Percentiles rank a stretch among this genome's conserved stretches.
Evolutionary conservation across 257 asterid genomes (phyloP).

Genomic region (Lycium ferocissimum): DNA sequence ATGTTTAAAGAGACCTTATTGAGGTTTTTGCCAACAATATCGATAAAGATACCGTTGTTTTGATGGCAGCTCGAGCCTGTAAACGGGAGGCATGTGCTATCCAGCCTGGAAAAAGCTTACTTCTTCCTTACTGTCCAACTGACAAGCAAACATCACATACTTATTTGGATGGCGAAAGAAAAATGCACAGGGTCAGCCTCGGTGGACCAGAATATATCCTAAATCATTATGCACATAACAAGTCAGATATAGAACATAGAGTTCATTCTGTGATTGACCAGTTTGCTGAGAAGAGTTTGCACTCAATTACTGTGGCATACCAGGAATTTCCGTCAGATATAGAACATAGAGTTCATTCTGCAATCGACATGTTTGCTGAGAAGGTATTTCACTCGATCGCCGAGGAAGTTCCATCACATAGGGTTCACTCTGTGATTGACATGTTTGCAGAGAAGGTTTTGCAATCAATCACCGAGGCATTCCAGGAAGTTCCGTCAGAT

Average conservation of each 20-base stretch:
- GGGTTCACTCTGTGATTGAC: constrained; percentile 48
- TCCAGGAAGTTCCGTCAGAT: constrained; percentile 50
- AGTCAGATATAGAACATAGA: constrained; percentile 54
- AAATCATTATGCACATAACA: constrained; percentile 45
- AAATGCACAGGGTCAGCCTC: constrained; percentile 95
- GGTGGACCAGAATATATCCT: constrained; percentile 88
- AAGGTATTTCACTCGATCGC: constrained; percentile 55
- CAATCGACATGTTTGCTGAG: constrained; percentile 57
- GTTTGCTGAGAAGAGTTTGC: constrained; percentile 57
- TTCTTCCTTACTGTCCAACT: constrained; percentile 87
- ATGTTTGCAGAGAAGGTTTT: constrained; percentile 56
- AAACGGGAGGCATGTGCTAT: constrained; percentile 92
- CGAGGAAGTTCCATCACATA: constrained; percentile 51
- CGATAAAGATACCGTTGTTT: constrained; percentile 87
- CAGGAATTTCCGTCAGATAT: constrained; percentile 47
- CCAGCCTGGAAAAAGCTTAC: constrained; percentile 69
- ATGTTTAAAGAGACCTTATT: constrained; percentile 88
- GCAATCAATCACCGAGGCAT: constrained; percentile 52
- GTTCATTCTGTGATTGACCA: constrained; percentile 53
- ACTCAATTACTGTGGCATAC: constrained; percentile 56
- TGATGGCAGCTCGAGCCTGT: constrained; percentile 98
- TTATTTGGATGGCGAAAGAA: constrained; percentile 74
- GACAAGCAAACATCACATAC: constrained; percentile 86
- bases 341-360: constrained; percentile 29
- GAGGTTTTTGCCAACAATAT: constrained; percentile 88